Base-by-base conservation (phyloP, 352 stramenopile genomes). In the Phytophthora citricola region DNA sequence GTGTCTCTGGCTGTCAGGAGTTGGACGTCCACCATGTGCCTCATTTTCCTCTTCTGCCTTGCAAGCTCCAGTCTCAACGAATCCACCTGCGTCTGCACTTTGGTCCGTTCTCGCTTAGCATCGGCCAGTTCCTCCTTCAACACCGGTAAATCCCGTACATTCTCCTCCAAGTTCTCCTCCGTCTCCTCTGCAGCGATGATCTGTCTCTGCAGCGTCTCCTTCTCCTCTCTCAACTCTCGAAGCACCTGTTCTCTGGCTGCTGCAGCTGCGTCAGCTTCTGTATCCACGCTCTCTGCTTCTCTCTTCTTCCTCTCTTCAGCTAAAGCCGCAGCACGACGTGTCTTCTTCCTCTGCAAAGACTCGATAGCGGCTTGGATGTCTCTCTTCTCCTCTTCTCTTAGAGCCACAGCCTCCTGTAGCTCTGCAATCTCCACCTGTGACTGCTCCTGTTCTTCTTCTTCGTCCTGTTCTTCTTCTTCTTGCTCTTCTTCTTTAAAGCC, bases 1-100 rank as follows among this genome's bases (percentile, higher is more conserved):
- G 78, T 83, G 47, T 82, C 67, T 22, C 73, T 56, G 7, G 79
- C 78, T 8, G 79, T 80, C 31, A 87, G 49, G 7, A 89, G 54
- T 62, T 87, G 77, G 11, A 85, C 72, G 62, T 91, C 79, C 1
- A 91, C 83, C 78, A 91, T 87, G 64, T 86, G 69, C 45, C 76
- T 67, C 80, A 90, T 88, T 54, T 89, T 86, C 20, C 72, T 48
- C 58, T 91, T 91, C 24, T 83, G 70, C 24, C 71, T 57, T 8
- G 52, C 63, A 0, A 89, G 61, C 41, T 82, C 61, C 32, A 83
- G 62, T 56, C 76, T 72, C 38, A 79, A 60, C 36, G 63, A 70
- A 22, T 85, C 76, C 43, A 86, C 73, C 14, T 73, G 54, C 27
- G 60, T 17, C 52, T 87, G 76, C 12, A 75, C 46, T 0, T 58